Base-by-base conservation (phyloP, 495 filamentous ascomycete species). In the Diplogelasinospora grovesii region DNA sequence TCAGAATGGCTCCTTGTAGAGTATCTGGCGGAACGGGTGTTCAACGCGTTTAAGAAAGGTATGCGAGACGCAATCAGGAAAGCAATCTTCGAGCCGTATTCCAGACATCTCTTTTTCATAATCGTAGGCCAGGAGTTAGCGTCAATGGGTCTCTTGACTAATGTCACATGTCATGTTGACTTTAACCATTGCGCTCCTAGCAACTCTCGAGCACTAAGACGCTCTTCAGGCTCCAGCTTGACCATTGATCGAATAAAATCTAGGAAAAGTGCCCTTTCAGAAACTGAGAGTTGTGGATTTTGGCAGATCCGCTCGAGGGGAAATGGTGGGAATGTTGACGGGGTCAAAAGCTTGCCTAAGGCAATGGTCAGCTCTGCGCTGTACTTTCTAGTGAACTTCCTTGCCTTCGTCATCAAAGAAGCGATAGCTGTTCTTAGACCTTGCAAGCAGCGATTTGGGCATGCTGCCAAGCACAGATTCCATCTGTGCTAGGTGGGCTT, bases 401-500 rank as follows among this genome's bases (percentile, higher is more conserved):
- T 20, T 21, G 31, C 38, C 38, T 18, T 40, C 38, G 13, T 22
- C 16, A 18, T 40, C 38, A 40, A 31, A 40, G 38, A 20, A 40
- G 3, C 13, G 15, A 31, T 40, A 25, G 29, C 26, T 10, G 15
- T 40, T 11, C 26, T 31, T 40, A 2, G 38, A 40, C 38, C 38
- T 29, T 30, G 38, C 38, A 16, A 40, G 38, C 24, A 40, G 25
- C 25, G 24, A 21, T 19, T 29, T 31, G 2, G 38, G 38, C 27
- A 40, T 40, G 38, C 25, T 4, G 15, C 38, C 38, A 13, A 40
- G 38, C 4, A 40, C 38, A 16, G 38, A 25, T 30, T 30, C 25
- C 38, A 40, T 40, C 22, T 40, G 38, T 2, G 38, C 38, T 14
- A 40, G 38, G 14, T 40, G 38, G 25, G 38, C 38, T 20, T 40